Conservation (phyloP, 305 asterid species). For the Withania somnifera region DNA sequence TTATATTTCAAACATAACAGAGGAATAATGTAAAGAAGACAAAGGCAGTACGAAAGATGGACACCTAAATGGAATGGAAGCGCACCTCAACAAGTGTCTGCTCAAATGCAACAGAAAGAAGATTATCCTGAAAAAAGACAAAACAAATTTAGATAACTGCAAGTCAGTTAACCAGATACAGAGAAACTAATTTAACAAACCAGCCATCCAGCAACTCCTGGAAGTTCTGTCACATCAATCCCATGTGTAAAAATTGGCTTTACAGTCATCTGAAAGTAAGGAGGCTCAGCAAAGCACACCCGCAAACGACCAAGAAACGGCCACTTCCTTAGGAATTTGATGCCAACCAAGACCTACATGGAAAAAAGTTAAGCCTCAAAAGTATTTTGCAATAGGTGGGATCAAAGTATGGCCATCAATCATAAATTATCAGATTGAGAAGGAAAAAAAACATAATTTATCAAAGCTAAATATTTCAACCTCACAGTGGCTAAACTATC, state of each 20-base stretch:
- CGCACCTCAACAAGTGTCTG: constrained; percentile 91
- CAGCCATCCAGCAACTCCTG: constrained; percentile 97
- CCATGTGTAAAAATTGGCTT: constrained; percentile 86
- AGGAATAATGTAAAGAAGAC: not conserved
- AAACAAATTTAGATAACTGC: not conserved
- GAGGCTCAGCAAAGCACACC: constrained; percentile 82
- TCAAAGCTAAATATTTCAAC: not conserved
- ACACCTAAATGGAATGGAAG: not conserved
- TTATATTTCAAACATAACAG: not conserved
- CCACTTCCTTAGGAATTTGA: constrained; percentile 70
- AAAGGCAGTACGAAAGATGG: not conserved
- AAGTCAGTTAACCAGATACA: not conserved
- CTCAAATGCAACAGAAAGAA: constrained; percentile 77
- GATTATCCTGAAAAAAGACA: constrained; percentile 61
- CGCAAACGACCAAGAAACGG: constrained; percentile 83
- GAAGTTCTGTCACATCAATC: constrained; percentile 88
- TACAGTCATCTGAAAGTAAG: constrained; percentile 90
- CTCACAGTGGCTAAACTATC: not conserved
- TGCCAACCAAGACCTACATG: constrained; percentile 77
- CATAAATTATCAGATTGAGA: not conserved
- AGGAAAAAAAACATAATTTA: not conserved
- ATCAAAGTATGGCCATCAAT: not conserved
- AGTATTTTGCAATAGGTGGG: not conserved
- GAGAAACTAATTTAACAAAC: constrained; percentile 30
- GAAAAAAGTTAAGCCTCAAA: not conserved